Base-by-base conservation (phyloP, 2,329 filamentous ascomycete genomes). In the Neonectria coccinea region DNA sequence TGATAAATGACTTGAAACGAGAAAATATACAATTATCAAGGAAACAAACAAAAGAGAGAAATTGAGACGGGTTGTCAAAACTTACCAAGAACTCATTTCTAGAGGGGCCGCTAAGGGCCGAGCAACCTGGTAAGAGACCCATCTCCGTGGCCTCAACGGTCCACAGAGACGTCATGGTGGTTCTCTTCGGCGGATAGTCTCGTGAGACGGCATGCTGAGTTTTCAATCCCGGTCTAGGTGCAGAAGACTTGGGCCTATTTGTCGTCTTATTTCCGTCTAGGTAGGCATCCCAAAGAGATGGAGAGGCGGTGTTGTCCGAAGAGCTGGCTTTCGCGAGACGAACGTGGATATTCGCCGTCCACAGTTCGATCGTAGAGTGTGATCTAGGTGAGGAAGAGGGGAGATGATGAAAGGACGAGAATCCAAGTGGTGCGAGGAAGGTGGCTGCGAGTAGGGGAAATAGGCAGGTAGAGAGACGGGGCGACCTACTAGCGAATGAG, bases 81-180 rank as follows among this genome's bases (percentile, higher is more conserved):
- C 31, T 44, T 51, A 44, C 55, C 44, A 45, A 42, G 42, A 12
- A 42, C 55, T 8, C 22, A 27, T 36, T 20, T 29, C 36, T 42
- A 48, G 52, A 54, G 22, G 39, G 44, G 39, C 52, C 14, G 42
- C 41, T 55, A 20, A 47, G 53, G 53, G 22, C 55, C 50, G 25
- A 25, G 11, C 55, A 48, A 58, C 60, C 50, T 58, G 31, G 60
- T 58, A 58, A 57, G 53, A 58, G 50, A 55, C 60, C 60, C 55
- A 57, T 63, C 48, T n/a, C 20, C 41, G 25, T 27, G 27, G 50
- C 31, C 42, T 36, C 33, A 41, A 47, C 36, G 55, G 53, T 63
- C 56, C 61, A 55, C 61, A 39, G 45, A 45, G 42, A 58, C 56
- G 55, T 63, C 55, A 59, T 59, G 52, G 25, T 58, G 44, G 18